Base-by-base conservation (phyloP, 1,284 basidiomycete genomes). In the Anthracocystis walkeri region DNA sequence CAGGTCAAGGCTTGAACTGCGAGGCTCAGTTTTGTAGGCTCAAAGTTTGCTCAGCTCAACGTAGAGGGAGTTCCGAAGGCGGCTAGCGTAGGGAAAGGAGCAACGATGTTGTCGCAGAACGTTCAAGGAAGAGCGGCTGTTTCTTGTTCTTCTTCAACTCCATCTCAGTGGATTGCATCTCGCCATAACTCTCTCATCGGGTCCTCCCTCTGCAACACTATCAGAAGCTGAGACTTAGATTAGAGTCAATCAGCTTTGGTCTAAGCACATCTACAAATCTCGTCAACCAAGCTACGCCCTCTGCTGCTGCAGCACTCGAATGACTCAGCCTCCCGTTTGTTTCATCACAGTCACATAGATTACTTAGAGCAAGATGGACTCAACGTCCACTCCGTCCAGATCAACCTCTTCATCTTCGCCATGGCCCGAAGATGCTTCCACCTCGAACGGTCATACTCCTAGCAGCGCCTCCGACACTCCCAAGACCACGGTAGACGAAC, bases 401-500 rank as follows among this genome's bases (percentile, higher is more conserved):
- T 51, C 58, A 31, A 25, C 23, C 21, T 65, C 67, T 20, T 44
- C 58, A 0, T 48, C 67, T 3, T 59, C 60, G 3, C 11, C 44
- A n/a, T 59, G 38, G 33, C n/a, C 40, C 16, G 56, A 51, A 18
- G 42, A 44, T 4, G 29, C 16, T 40, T 11, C 54, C 23, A 27
- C 8, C 8, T 49, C 54, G 10, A 40, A 38, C n/a, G 44, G 14
- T 14, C 35, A 61, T 18, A 44, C 58, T 20, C 23, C 44, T 11
- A 65, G 62, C 40, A 61, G 54, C 53, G 29, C 45, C 3, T 59
- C 67, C 18, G 53, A 53, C 16, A 38, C 35, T 23, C 44, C 59
- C 6, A 20, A 44, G 18, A 51, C 42, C 31, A 67, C 40, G 12
- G 38, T 44, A 23, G 41, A 41, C n/a, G 52, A 51, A 18, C 29